Conservation (phyloP, 2,329 filamentous ascomycete species). For the Colletotrichum sp. region DNA sequence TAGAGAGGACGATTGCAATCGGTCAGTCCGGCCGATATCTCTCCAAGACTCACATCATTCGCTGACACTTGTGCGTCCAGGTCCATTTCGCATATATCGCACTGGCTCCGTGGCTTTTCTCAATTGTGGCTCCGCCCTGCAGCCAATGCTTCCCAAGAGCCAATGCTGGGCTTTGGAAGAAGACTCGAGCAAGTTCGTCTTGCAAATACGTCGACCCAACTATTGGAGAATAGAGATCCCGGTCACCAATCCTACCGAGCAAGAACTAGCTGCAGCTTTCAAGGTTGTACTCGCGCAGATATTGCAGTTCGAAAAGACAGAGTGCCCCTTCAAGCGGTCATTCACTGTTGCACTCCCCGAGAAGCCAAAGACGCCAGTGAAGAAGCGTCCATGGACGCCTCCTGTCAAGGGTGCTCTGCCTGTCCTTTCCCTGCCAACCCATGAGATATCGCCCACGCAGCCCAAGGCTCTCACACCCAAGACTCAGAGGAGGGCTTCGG, state of each 20-base stretch:
- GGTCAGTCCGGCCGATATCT: conserved; percentile 51
- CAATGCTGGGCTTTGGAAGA: conserved; percentile 95
- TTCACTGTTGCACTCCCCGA: conserved; percentile 79
- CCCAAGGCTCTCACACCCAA: conserved; percentile 12
- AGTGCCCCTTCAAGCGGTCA: conserved; percentile 81
- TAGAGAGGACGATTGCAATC: conserved; percentile 81
- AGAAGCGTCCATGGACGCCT: conserved; percentile 69
- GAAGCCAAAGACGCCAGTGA: conserved; percentile 66
- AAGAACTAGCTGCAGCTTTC: conserved; percentile 67
- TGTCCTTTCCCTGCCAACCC: conserved; percentile 37
- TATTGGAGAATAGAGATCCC: conserved; percentile 94
- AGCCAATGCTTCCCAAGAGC: conserved; percentile 86
- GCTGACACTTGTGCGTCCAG: conserved; percentile 40
- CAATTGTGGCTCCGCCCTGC: conserved; percentile 81
- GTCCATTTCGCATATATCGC: conserved; percentile 82
- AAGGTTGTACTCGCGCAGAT: conserved; percentile 74
- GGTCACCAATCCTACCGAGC: conserved; percentile 66
- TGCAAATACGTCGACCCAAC: conserved; percentile 81
- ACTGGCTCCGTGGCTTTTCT: conserved; percentile 88
- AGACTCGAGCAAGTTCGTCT: conserved; percentile 79
- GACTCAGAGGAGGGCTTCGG: conserved; percentile 5
- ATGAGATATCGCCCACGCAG: conserved; percentile 28
- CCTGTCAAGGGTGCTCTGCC: conserved; percentile 43
- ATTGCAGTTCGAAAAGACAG: conserved; percentile 85
- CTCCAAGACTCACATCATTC: background rate